A percentile compares a stretch with the other conserved stretches of the same genome.
These are phyloP conservation scores for Rhododendron kiyosumense DNA, from an alignment of 148 eudicot species.

Conservation along the genomic window DNA sequence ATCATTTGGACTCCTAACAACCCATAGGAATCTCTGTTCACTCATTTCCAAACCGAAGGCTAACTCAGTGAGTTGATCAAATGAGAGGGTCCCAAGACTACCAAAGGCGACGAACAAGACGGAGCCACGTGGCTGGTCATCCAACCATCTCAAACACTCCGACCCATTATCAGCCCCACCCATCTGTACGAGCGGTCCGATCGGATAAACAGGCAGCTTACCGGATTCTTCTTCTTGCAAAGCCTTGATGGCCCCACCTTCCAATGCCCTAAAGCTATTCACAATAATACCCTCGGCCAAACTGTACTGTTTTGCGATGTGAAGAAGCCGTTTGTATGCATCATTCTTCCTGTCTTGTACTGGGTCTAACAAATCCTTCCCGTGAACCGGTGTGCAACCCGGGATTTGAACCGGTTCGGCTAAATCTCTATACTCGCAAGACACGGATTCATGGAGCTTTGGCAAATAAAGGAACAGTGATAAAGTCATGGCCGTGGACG, in stretches of 20 bases:
- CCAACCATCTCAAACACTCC: conserved; percentile 41
- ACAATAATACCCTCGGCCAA: conserved; percentile 47
- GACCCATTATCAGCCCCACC: neutral
- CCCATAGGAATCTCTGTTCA: conserved; percentile 47
- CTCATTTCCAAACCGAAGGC: conserved; percentile 50
- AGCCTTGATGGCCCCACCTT: conserved; percentile 29
- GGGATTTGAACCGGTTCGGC: conserved; percentile 35
- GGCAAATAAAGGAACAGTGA: conserved; percentile 31
- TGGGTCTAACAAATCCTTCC: conserved; percentile 45
- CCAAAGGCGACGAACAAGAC: conserved; percentile 48
- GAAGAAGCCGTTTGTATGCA: conserved; percentile 35
- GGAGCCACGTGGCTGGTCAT: conserved; percentile 37
- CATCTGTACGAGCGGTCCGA: conserved; percentile 35
- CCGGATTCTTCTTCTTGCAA: conserved; percentile 19
- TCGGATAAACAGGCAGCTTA: conserved; percentile 31
- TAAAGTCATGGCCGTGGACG: conserved; percentile 38
- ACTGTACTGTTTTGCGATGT: conserved; percentile 18
- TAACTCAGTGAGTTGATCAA: conserved; percentile 35
- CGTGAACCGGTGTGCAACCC: conserved; percentile 48
- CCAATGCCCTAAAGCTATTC: conserved; percentile 47
- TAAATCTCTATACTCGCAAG: conserved; percentile 31
- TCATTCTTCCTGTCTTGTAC: conserved; percentile 36
- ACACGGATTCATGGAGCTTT: conserved; percentile 28
- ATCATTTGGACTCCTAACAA: conserved; percentile 38
- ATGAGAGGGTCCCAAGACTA: conserved; percentile 42